A percentile compares a stretch with the other conserved stretches of the same genome.
Conservation (phyloP, 108 stramenopile species). For the Skeletonema tropicum region DNA sequence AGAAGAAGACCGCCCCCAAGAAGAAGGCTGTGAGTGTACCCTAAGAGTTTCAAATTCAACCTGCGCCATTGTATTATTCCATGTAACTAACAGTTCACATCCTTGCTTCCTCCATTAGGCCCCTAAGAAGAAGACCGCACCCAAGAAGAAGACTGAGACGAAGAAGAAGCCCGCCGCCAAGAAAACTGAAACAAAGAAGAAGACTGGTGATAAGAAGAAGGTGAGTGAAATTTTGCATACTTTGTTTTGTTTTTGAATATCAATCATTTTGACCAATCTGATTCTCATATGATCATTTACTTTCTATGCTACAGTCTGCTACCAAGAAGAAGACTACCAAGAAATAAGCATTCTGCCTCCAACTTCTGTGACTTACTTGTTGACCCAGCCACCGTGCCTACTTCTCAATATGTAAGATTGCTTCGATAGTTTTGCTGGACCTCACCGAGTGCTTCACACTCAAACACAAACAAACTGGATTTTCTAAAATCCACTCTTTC, state of each 20-base stretch:
- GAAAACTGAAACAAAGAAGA: background rate
- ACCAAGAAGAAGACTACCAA: slow-evolving; percentile 41
- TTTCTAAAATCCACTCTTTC: slow-evolving; percentile 16
- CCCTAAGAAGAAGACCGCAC: background rate
- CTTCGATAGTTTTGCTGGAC: background rate
- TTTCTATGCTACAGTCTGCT: slow-evolving; percentile 27
- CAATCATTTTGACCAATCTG: background rate
- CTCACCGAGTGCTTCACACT: background rate
- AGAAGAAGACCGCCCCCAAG: slow-evolving; percentile 32
- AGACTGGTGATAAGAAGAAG: background rate
- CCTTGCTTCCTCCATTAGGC: background rate
- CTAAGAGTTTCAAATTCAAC: background rate
- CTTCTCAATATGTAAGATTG: background rate
- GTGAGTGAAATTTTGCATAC: background rate
- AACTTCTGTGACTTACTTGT: background rate
- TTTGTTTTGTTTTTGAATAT: background rate
- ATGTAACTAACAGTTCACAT: background rate
- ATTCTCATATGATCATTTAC: background rate
- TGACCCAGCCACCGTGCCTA: background rate
- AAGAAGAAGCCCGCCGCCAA: background rate
- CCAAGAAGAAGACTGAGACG: background rate
- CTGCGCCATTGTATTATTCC: background rate
- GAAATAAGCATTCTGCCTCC: slow-evolving; percentile 8
- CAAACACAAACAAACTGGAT: slow-evolving; percentile 9
- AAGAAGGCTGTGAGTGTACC: slow-evolving; percentile 33